Evolutionary conservation across 768 basidiomycete genomes (phyloP).

Genomic region (Boletus fagicola): DNA sequence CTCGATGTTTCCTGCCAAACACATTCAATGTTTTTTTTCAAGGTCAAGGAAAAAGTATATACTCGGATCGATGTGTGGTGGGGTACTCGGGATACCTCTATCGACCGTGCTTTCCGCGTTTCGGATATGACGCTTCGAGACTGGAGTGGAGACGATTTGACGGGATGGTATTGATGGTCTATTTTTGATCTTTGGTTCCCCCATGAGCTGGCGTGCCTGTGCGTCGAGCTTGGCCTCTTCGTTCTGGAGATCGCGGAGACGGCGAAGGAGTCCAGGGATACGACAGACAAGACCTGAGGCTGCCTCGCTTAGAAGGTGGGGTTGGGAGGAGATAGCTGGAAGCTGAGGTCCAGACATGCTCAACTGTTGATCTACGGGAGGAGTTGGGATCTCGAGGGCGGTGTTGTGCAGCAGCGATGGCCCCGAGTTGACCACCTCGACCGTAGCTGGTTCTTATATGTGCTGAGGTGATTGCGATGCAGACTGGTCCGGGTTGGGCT

Average conservation of each 20-base stretch:
- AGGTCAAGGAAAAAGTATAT: neutral
- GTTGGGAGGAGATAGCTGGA: neutral
- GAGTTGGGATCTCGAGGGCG: neutral
- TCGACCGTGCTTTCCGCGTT: neutral
- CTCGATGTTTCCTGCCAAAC: constrained; percentile 14
- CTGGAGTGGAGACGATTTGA: neutral
- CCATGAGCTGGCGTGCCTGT: constrained; percentile 13
- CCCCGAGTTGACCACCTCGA: neutral
- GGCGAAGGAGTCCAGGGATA: constrained; percentile 20
- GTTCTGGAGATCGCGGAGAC: constrained; percentile 20
- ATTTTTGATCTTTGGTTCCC: constrained; percentile 1
- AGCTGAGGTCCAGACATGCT: constrained; percentile 12
- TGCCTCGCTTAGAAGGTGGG: constrained; percentile 9
- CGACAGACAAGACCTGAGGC: constrained; percentile 13
- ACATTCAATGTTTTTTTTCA: neutral
- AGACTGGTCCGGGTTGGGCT: constrained; percentile 2
- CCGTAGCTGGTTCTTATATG: constrained; percentile 12
- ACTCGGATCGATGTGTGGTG: constrained; percentile 12
- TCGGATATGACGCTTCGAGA: neutral
- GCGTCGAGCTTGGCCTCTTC: constrained; percentile 23
- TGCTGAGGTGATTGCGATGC: constrained; percentile 13
- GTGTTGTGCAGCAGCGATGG: neutral
- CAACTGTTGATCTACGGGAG: neutral
- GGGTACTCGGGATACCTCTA: neutral
- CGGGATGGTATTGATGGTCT: neutral